Base-by-base conservation (phyloP, 1,139 yeast species). In the Saccharomyces hybrid region DNA sequence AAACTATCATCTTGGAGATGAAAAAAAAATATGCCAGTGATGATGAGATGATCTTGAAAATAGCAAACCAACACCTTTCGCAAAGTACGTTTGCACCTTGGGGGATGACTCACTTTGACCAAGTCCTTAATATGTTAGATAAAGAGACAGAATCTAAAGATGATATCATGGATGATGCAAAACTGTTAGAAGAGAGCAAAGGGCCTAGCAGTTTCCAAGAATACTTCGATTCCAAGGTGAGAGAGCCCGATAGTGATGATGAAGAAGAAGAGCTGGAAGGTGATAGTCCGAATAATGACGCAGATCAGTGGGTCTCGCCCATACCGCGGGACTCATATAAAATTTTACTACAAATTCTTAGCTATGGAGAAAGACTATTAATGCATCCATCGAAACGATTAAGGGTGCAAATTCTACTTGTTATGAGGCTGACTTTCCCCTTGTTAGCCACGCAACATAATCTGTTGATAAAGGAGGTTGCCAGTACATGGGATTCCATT, bases 291-390 rank as follows among this genome's bases (percentile, higher is more conserved):
- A 51, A 51, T 4, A 49, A 53, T 11, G 42, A 52, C 7, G 53
- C 54, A 2, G 58, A 56, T 0, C 57, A 49, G 32, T 89, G 96
- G 96, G 61, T 65, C 0, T 84, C 91, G 0, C 81, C 82, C 0
- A 73, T 90, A 0, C 87, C 95, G 0, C 73, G 77, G 49, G 70
- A 76, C 2, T 73, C 84, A 0, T 90, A 87, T 65, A 67, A 72
- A 49, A 73, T 84, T 2, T 71, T 86, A 0, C 80, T 83, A 53
- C 80, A 81, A 55, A 82, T 93, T 8, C 76, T 83, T 55, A 78
- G 76, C 11, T 88, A 89, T 64, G 85, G 95, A 2, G 85, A 88
- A 56, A 71, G 86, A 55, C 75, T 89, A 52, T 70, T 89, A 42
- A 81, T 89, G 2, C 95, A 88, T 61, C 81, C 82, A 1, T 84